Conservation (phyloP, 106 monocot genomes). For the Apostasia ramifera region DNA sequence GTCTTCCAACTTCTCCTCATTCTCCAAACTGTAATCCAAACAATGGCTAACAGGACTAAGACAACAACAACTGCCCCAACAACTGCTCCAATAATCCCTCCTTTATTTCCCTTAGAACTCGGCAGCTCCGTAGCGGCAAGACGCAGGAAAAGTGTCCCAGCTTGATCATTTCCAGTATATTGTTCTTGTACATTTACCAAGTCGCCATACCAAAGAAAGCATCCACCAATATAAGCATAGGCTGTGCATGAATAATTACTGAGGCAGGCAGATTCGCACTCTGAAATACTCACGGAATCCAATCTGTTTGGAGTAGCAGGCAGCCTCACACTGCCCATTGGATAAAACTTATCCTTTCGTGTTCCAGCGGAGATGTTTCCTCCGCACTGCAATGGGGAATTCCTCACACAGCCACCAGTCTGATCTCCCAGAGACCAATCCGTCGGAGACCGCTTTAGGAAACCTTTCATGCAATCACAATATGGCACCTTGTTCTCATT, state of each 20-base stretch:
- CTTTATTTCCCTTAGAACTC: not conserved
- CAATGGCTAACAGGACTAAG: not conserved
- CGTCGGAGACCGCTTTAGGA: not conserved
- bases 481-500: not conserved
- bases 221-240: not conserved
- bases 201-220: slow-evolving; percentile 5
- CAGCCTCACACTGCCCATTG: not conserved
- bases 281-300: not conserved
- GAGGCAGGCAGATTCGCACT: not conserved
- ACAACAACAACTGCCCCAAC: not conserved
- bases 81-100: not conserved
- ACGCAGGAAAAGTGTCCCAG: not conserved
- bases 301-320: not conserved
- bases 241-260: slow-evolving; percentile 8
- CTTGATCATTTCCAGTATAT: not conserved
- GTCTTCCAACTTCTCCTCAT: not conserved
- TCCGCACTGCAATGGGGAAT: not conserved
- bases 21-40: not conserved
- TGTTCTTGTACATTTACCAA: slow-evolving; percentile 5
- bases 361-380: not conserved
- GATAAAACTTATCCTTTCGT: not conserved
- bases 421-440: too few relatives aligned
- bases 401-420: not conserved
- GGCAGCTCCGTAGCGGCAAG: slow-evolving; percentile 9
- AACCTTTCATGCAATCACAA: not conserved